Conservation (phyloP, 208 protist genomes). For the Acanthamoeba lenticulata region DNA sequence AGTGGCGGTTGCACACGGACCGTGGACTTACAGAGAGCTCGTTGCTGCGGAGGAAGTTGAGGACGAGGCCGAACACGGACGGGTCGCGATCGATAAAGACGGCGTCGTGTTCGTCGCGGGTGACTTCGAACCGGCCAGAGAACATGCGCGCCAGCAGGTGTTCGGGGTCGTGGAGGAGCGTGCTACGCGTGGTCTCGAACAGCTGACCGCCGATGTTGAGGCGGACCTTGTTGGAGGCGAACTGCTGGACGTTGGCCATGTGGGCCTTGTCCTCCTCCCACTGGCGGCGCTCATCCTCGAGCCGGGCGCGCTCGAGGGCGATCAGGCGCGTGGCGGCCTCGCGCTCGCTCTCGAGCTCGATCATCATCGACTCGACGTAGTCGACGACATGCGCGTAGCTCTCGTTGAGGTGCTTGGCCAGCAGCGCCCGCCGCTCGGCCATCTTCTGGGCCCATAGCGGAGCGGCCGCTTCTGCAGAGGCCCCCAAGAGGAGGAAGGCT, state of each 20-base stretch:
- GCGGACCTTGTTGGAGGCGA: background rate
- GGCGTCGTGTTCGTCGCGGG: background rate
- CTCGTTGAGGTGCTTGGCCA: background rate
- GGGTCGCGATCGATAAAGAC: background rate
- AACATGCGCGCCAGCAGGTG: conserved; percentile 14
- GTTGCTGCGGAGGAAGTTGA: background rate
- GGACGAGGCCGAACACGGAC: background rate
- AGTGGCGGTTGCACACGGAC: background rate
- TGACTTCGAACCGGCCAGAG: background rate
- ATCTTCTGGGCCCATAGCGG: background rate
- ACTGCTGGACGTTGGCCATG: background rate
- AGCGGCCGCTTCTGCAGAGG: too few relatives aligned
- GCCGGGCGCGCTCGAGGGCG: background rate
- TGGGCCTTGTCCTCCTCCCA: background rate
- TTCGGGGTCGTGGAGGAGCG: background rate
- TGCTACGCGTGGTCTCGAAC: background rate
- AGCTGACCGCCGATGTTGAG: background rate
- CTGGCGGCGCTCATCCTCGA: background rate
- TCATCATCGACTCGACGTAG: conserved; percentile 24
- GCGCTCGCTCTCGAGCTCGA: conserved; percentile 6
- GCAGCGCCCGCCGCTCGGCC: background rate
- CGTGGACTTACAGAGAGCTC: background rate
- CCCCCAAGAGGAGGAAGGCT: background rate
- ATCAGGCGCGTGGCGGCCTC: background rate
- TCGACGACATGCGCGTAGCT: background rate